These are phyloP conservation scores for Selaginella tamariscina DNA, from an alignment of 75 land plant species.

Conservation along the genomic window DNA sequence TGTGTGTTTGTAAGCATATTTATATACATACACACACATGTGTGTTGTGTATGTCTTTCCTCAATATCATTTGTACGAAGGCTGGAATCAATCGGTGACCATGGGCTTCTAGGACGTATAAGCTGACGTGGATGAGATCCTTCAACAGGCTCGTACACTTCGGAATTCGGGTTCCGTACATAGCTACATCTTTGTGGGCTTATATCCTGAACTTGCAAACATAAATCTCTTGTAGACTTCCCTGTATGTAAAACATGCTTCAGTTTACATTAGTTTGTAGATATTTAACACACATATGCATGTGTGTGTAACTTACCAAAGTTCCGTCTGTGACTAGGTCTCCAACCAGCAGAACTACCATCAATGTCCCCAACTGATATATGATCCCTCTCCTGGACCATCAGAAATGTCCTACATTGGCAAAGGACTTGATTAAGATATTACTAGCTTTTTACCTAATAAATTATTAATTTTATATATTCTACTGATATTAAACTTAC, in stretches of 20 bases:
- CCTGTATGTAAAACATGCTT: not conserved
- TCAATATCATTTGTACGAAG: not conserved
- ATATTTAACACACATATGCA: too few relatives aligned
- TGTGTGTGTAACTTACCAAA: conserved; percentile 11
- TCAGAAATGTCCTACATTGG: conserved; percentile 10
- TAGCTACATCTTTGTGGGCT: conserved; percentile 1
- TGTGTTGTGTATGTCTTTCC: too few relatives aligned
- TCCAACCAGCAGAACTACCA: conserved; percentile 1
- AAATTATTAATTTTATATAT: not conserved
- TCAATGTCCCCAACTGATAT: not conserved
- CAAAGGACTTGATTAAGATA: conserved; percentile 1
- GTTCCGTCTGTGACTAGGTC: conserved; percentile 1
- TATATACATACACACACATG: not conserved
- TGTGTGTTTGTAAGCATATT: not conserved
- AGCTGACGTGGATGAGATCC: not conserved
- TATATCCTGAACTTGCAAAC: conserved; percentile 3
- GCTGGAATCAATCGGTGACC: not conserved
- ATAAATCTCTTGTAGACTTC: conserved; percentile 4
- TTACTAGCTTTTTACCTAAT: not conserved
- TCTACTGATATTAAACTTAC: not conserved
- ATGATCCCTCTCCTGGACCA: conserved; percentile 12
- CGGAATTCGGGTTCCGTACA: conserved; percentile 1
- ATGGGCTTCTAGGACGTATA: not conserved
- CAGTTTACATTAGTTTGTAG: not conserved
- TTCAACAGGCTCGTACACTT: conserved; percentile 2